Evolutionary conservation across 1,284 basidiomycete species (phyloP), one percentile per base, ranked within the genome.

Genomic region (Leccinum variabile): DNA sequence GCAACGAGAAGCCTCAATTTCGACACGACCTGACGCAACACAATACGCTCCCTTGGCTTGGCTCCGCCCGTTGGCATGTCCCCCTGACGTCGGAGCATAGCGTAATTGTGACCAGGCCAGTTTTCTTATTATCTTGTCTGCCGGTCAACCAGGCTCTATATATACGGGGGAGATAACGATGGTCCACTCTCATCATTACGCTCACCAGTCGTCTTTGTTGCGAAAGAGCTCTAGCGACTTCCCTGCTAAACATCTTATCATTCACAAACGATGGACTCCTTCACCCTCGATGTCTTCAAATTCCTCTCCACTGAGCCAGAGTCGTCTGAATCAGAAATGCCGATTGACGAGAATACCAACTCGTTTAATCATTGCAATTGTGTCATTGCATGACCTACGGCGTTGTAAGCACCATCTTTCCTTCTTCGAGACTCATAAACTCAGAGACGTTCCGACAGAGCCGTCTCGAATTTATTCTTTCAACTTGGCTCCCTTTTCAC

Each of bases 231-330:
- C 25, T 39, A 56, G 39, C 57, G 22, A 64, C 35, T n/a, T 54
- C 54, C 58, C 49, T 54, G 59, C 60, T 49, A 65, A 44, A 66
- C 60, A 58, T 60, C 46, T 49, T 55, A 59, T 58, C 53, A 18
- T 28, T 56, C 44, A 57, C 30, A n/a, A 39, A 49, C 57, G 44
- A 72, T 72, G 70, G 70, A 72, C 13, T 64, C 71, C 52, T 49
- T 41, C 54, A 18, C 41, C 32, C 33, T 68, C 22, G 18, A 56
- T 5, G 35, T 22, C 32, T 37, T 63, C 14, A 13, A 32, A 13
- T 49, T 49, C 46, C 13, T 49, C 7, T 18, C 46, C 13, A 14
- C 33, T 18, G 57, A 56, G 46, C 49, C 57, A n/a, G 62, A 54
- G 28, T 46, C 53, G 30, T 53, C 35, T 10, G 28, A 3, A 11